Percentiles rank a stretch among this genome's conserved stretches.
These are phyloP conservation scores for Henckelia pumila DNA, from an alignment of 257 asterid species.

Conservation along the genomic window DNA sequence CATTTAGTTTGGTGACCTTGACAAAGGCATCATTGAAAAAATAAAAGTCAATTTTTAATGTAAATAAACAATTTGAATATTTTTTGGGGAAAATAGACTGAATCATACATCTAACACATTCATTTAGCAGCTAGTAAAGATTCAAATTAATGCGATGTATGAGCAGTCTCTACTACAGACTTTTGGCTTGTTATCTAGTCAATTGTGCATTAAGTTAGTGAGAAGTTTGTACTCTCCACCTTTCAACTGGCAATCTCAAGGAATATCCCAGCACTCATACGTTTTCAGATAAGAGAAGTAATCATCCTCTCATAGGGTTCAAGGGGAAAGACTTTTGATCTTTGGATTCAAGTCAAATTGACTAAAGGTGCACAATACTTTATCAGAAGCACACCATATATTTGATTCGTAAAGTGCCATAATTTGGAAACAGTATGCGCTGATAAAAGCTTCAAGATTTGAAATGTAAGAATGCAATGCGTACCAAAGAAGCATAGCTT, in stretches of 20 bases:
- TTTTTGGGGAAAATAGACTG: background rate
- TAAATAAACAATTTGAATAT: conserved; percentile 18
- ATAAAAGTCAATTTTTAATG: conserved; percentile 13
- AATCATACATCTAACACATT: background rate
- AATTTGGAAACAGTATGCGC: no score
- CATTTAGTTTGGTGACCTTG: conserved; percentile 24
- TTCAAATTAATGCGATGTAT: background rate
- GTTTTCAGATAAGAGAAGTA: no score
- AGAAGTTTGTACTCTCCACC: background rate
- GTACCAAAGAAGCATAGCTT: background rate
- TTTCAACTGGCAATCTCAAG: background rate
- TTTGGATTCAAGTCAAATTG: no score
- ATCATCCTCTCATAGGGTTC: no score
- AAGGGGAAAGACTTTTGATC: no score
- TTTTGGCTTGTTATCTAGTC: background rate
- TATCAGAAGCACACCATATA: no score
- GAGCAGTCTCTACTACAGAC: conserved; percentile 7
- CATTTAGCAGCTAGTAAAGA: background rate
- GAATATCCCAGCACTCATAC: no score
- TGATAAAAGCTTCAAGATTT: no score
- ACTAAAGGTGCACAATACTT: no score
- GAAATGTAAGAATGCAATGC: no score
- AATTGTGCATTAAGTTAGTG: conserved; percentile 10
- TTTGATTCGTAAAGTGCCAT: no score
- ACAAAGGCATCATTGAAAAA: conserved; percentile 21